These are phyloP conservation scores for Petrea volubilis DNA, from an alignment of 257 asterid species.

Conservation along the genomic window DNA sequence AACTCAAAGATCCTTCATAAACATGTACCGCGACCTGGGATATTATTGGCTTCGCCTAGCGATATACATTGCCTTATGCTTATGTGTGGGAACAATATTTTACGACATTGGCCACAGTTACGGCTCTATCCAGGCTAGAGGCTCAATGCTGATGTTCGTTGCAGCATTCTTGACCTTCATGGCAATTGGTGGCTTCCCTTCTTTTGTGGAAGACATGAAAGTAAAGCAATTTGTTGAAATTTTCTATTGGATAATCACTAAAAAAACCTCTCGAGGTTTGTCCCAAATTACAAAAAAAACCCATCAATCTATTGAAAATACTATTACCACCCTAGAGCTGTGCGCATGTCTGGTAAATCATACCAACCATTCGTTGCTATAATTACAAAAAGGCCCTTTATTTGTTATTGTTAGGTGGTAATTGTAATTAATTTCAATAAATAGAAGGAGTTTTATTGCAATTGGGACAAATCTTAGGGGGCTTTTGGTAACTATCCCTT, in stretches of 20 bases:
- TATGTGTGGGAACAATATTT: slow-evolving; percentile 54
- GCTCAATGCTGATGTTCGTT: slow-evolving; percentile 63
- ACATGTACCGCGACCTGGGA: slow-evolving; percentile 67
- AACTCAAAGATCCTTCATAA: slow-evolving; percentile 50
- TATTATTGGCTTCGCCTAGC: slow-evolving; percentile 71
- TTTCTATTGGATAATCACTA: too few relatives aligned
- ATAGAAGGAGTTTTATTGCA: too few relatives aligned
- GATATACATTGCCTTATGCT: slow-evolving; percentile 44
- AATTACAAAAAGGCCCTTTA: too few relatives aligned
- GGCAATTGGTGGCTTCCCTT: slow-evolving; percentile 76
- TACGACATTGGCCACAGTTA: slow-evolving; percentile 44
- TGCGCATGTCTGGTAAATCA: too few relatives aligned
- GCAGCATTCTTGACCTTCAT: slow-evolving; percentile 58
- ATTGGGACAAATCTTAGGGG: too few relatives aligned
- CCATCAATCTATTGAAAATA: too few relatives aligned
- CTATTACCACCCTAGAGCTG: too few relatives aligned
- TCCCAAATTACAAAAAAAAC: too few relatives aligned
- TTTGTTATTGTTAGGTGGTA: too few relatives aligned
- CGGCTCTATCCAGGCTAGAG: slow-evolving; percentile 58
- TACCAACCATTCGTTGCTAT: too few relatives aligned
- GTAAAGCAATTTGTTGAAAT: slow-evolving; percentile 30
- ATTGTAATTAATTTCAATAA: too few relatives aligned
- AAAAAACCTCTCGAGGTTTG: too few relatives aligned
- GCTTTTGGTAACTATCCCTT: background rate
- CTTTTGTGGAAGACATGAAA: slow-evolving; percentile 69